Base-by-base conservation (phyloP, 768 basidiomycete species). In the Amanita fuliginea region DNA sequence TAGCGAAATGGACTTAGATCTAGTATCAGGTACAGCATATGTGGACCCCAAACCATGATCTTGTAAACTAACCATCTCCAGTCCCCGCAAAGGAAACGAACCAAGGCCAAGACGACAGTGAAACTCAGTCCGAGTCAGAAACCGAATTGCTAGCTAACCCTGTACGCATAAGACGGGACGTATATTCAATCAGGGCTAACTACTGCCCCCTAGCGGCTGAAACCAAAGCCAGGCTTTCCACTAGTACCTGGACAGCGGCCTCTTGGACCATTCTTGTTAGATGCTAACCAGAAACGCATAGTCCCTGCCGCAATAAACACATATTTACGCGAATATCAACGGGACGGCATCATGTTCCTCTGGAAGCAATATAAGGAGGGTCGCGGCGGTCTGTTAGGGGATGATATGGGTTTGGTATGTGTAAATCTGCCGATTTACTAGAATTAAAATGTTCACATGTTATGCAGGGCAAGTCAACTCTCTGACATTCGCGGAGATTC, bases 331-430 rank as follows among this genome's bases (percentile, higher is more conserved):
- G 79, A 81, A 30, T 98, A 98, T 58, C 95, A 98, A 59, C 74
- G 90, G 30, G 83, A 92, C 9, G 95, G 95, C 6, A 78, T 86
- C 10, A 63, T 70, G 36, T 97, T 97, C 64, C 76, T 97, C 43
- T 96, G 78, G 66, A 69, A 75, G 11, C 74, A 81, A 41, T 96
- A 85, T 60, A 64, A 70, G 24, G 68, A 82, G 55, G 75, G 73
- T 0, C 69, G 72, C 39, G 95, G 95, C 0, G 94, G 85, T 0
- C 61, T 97, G 9, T 73, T 98, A 3, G 95, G 95, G 4, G 95
- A 98, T 61, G 95, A 98, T 59, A 98, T 98, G 95, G 95, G 91
- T 55, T 69, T 84, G 53, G 81, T 82, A 57, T 57, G 66, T 60
- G 16, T 24, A 35, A 36, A 4, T 7, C 35, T 13, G 14, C 41